Evolutionary conservation across 176 grass and related monocot genomes (phyloP).

Genomic region (Musa acuminata): DNA sequence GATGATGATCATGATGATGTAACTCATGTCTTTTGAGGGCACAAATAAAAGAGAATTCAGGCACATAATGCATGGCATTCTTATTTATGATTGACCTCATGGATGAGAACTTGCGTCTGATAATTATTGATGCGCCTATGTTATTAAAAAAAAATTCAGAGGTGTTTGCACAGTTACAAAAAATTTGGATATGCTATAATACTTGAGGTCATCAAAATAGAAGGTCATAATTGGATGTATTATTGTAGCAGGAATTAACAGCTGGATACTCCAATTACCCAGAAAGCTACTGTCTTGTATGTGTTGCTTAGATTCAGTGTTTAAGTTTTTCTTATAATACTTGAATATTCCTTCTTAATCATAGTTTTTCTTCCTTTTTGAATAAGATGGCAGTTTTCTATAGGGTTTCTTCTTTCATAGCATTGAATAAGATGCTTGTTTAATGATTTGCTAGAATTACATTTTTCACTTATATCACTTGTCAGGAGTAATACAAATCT

Average conservation of each 20-base stretch:
- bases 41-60: not conserved
- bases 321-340: not conserved
- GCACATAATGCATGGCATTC: not conserved
- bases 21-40: slow-evolving; percentile 28
- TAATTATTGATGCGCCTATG: not conserved
- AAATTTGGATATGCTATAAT: not conserved
- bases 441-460: no score
- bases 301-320: not conserved
- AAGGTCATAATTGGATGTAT: not conserved
- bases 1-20: slow-evolving; percentile 31
- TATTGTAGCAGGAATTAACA: not conserved
- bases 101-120: not conserved
- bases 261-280: not conserved
- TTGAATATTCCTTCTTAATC: not conserved
- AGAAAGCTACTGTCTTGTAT: not conserved
- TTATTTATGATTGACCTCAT: not conserved
- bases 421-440: no score
- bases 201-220: not conserved
- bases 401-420: no score
- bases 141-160: not conserved
- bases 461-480: no score
- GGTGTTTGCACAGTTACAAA: not conserved
- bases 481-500: no score
- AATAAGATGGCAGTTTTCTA: no score
- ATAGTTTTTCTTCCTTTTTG: no score